phyloP scores from a whole-genome alignment of 2,329 filamentous ascomycete genomes.

The Ascocoryne sarcoides region DNA sequence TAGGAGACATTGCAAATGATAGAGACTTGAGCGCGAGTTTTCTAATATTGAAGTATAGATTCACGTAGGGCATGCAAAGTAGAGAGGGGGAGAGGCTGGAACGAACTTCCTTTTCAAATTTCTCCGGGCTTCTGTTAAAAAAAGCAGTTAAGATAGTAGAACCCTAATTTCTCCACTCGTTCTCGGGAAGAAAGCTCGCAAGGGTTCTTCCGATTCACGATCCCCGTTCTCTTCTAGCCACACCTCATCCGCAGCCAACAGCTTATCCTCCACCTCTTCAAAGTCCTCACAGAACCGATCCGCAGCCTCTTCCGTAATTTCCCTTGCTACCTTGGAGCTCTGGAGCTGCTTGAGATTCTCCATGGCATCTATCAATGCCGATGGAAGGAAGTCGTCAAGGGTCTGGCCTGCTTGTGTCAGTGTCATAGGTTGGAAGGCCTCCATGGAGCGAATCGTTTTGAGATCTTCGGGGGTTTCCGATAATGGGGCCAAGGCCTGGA shows the following conservation, averaged over 20 bases:
- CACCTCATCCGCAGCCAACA: constrained; percentile 49
- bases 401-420: constrained; percentile 63
- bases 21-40: no score
- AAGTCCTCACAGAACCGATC: constrained; percentile 81
- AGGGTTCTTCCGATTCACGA: constrained; percentile 13
- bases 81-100: no score
- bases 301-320: constrained; percentile 75
- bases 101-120: no score
- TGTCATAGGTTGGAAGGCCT: constrained; percentile 48
- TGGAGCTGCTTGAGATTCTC: constrained; percentile 69
- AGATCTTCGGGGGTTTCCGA: constrained; percentile 41
- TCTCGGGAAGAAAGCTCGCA: constrained; percentile 27
- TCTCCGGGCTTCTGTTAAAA: no score
- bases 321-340: constrained; percentile 61
- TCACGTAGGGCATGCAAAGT: no score
- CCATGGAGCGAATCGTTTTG: constrained; percentile 48
- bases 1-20: no score
- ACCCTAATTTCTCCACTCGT: constrained; percentile 29
- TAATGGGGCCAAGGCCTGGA: constrained; percentile 41
- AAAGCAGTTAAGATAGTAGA: constrained; percentile 27
- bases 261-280: constrained; percentile 55
- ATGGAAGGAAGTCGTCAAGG: constrained; percentile 85
- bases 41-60: no score
- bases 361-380: constrained; percentile 84
- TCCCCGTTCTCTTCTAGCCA: constrained; percentile 16